phyloP scores from a whole-genome alignment of 1,139 yeast species.

The Diutina neorugosa region DNA sequence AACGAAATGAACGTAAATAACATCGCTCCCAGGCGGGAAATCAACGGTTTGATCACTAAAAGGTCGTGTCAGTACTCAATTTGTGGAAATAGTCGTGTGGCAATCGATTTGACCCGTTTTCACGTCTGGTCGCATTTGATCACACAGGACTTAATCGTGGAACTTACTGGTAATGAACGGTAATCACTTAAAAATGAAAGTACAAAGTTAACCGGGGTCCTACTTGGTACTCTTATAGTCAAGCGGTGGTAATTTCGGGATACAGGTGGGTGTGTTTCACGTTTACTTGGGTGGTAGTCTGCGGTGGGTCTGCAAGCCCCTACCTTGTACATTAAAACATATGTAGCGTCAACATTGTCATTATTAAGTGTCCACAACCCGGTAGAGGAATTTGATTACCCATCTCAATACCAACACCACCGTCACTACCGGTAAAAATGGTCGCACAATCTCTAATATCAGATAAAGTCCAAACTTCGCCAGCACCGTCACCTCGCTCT shows the following conservation, averaged over 20 bases:
- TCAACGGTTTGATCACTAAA: not conserved
- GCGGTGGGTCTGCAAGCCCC: not conserved
- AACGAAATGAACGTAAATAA: not conserved
- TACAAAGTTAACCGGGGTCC: too few relatives aligned
- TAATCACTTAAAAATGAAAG: too few relatives aligned
- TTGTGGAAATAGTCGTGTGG: not conserved
- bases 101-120: not conserved
- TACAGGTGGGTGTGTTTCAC: too few relatives aligned
- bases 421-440: not conserved
- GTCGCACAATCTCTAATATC: not conserved
- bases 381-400: not conserved
- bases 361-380: not conserved
- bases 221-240: too few relatives aligned
- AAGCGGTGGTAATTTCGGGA: too few relatives aligned
- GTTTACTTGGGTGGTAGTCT: too few relatives aligned
- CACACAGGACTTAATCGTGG: too few relatives aligned
- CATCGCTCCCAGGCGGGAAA: not conserved
- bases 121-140: too few relatives aligned
- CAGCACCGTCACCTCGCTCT: constrained; percentile 8
- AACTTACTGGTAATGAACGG: too few relatives aligned
- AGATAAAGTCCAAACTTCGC: not conserved
- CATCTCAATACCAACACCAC: not conserved
- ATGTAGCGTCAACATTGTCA: not conserved
- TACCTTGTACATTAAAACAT: not conserved
- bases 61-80: not conserved